Evolutionary conservation across 78 protist genomes (phyloP), one percentile per base, ranked within the genome.

Genomic region (Emiliania huxleyi): DNA sequence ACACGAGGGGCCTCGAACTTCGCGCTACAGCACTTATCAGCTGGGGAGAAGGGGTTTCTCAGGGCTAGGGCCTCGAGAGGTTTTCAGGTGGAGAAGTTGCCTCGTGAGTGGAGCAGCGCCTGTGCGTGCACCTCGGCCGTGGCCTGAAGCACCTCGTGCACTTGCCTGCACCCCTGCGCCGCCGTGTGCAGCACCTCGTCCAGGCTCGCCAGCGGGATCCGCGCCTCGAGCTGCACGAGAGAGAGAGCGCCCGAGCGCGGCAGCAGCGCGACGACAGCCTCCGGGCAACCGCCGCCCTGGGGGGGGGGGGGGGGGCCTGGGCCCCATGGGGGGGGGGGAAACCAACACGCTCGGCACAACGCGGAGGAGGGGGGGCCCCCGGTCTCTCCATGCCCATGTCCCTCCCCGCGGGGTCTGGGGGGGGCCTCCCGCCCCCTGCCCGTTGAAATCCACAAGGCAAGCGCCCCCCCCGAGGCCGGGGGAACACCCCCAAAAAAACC

Each of bases 211-310:
- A 91, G 71, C n/a, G 95, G 95, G 8, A 96, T 92, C 81, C 93
- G 90, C 25, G 96, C 49, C 46, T 94, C 96, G 92, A 96, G 92
- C 85, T 96, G 95, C 21, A 96, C 18, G 46, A 92, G 52, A 48
- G 91, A 87, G 35, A 96, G 85, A 38, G 91, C 93, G 35, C 91
- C 94, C 1, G 83, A 2, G 45, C 94, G 90, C 56, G 98, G 97
- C 29, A 95, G 87, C 15, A 93, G 43, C 1, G 97, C 97, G 0
- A 97, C 83, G 40, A 91, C n/a, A 23, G 95, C 81, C 45, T 96
- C 97, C 0, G 98, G 95, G 35, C 95, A 96, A 5, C 97, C 90
- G 29, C 94, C n/a, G n/a, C n/a, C n/a, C n/a, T n/a, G n/a, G n/a
- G n/a, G n/a, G n/a, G n/a, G n/a, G n/a, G n/a, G n/a, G n/a, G n/a